Base-by-base conservation (phyloP, 31 red algal species). In the Asparagopsis taxiformis region DNA sequence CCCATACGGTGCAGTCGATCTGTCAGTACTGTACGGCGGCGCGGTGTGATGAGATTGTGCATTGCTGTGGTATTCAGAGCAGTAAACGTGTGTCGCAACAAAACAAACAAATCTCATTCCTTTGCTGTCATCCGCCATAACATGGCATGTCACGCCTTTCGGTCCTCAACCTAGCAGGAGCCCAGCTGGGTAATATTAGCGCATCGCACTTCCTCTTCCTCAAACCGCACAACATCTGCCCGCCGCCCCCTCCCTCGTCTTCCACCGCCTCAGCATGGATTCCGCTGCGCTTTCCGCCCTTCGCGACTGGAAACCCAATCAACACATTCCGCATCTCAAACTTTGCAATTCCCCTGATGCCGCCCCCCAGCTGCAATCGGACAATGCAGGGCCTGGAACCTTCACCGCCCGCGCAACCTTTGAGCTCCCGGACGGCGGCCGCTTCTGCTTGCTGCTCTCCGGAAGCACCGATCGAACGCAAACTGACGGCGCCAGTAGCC, bases 361-460 rank as follows among this genome's bases (percentile, higher is more conserved):
- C 20, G 5, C 55, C 19, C 26, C 55, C 7, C 26, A 30, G 6
- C 26, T 58, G 20, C 26, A 58, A 58, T 28, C 55, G 6, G 19
- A 58, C 26, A 30, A 30, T 58, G 26, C 26, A 28, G 20, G 20
- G 9, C 55, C 26, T 6, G 20, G 22, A 11, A 28, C 55, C 26
- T 58, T 72, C 31, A 39, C 28, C 11, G 52, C 48, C 9, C 52
- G 68, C 46, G 48, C 52, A 17, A 7, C 48, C n/a, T 54, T 36
- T 11, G 21, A 83, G 43, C 61, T 83, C 39, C 79, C 79, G 23
- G 79, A 83, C 22, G 66, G 79, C 33, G 79, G 79, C 21, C 79
- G 79, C 55, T 83, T 83, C 58, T 46, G 59, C 29, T 43, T 83
- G 22, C 29, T 83, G 9, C 58, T 83, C 5, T 72, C 65, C 44